Conservation (phyloP, 768 basidiomycete species). For the Plicaturopsis crispa region DNA sequence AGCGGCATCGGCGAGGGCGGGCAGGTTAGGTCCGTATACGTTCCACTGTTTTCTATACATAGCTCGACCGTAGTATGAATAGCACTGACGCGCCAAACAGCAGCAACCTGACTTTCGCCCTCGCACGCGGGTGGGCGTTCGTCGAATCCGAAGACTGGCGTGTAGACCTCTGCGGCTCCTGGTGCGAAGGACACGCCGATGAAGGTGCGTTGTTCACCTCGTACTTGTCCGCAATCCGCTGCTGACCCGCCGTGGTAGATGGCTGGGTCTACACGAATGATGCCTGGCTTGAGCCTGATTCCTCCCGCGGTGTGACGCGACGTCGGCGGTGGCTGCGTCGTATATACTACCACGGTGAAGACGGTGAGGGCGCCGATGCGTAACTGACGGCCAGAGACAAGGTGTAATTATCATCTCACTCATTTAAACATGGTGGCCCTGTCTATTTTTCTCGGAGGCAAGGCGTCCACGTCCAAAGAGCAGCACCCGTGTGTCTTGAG, state of each 20-base stretch:
- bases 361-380: no score
- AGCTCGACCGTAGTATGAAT: no score
- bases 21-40: slow-evolving; percentile 52
- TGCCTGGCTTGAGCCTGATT: slow-evolving; percentile 49
- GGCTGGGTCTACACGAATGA: slow-evolving; percentile 85
- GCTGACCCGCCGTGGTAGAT: slow-evolving; percentile 25
- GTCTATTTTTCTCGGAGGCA: slow-evolving; percentile 25
- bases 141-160: slow-evolving; percentile 76
- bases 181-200: slow-evolving; percentile 38
- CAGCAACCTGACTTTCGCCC: slow-evolving; percentile 75
- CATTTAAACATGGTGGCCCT: slow-evolving; percentile 25
- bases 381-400: no score
- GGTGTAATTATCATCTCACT: slow-evolving; percentile 5
- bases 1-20: slow-evolving; percentile 42
- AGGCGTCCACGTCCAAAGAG: slow-evolving; percentile 26
- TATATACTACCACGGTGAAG: no score
- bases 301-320: neutral
- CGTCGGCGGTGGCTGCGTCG: neutral
- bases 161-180: slow-evolving; percentile 49
- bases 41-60: slow-evolving; percentile 1
- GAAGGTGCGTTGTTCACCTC: slow-evolving; percentile 27
- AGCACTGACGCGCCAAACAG: slow-evolving; percentile 35
- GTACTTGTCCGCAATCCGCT: neutral
- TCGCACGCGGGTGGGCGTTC: slow-evolving; percentile 69
- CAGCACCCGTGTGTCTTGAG: slow-evolving; percentile 14